Base-by-base conservation (phyloP, 345 rosid genomes). In the Brassica nigra region DNA sequence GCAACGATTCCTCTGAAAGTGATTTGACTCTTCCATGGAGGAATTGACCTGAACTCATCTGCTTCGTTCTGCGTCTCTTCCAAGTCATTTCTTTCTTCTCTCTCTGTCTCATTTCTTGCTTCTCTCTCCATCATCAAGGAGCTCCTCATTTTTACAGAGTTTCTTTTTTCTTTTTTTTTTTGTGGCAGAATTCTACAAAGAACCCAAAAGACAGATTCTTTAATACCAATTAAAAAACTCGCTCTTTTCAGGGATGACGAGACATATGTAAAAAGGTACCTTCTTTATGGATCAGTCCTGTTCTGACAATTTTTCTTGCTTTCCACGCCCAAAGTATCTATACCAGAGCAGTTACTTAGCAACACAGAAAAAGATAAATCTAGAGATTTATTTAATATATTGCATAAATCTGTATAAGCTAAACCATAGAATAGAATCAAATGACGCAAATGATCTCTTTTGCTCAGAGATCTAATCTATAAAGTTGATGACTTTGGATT, bases 11-110 rank as follows among this genome's bases (percentile, higher is more conserved):
- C 99, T 81, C 99, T 80, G 5, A 85, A 0, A 18, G 99, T 92
- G 16, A 95, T 87, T 69, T 95, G 98, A 65, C 78, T 83, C 73
- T 75, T 86, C 98, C 99, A 95, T 18, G 97, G 94, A 15, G 89
- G 84, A 29, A 85, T 82, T 76, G 94, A 88, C 64, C 58, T 85
- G 58, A 80, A 75, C 16, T 80, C 83, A 65, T 85, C 90, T 11
- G 64, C 52, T 77, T 84, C 88, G 23, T 83, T 76, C 61, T 28
- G 71, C 14, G 33, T 76, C 71, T 82, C 87, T 39, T 86, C 93
- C 67, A 59, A 57, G 54, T 72, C 86, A 71, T 84, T 87, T 44
- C 14, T 74, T 12, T 52, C 79, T 68, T 74, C 78, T 57, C 76
- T 80, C 31, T 80, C 83, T 28, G 23, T 75, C 68, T 75, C 68